Conservation (phyloP, 768 basidiomycete species). For the Kwoniella heveanensis region DNA sequence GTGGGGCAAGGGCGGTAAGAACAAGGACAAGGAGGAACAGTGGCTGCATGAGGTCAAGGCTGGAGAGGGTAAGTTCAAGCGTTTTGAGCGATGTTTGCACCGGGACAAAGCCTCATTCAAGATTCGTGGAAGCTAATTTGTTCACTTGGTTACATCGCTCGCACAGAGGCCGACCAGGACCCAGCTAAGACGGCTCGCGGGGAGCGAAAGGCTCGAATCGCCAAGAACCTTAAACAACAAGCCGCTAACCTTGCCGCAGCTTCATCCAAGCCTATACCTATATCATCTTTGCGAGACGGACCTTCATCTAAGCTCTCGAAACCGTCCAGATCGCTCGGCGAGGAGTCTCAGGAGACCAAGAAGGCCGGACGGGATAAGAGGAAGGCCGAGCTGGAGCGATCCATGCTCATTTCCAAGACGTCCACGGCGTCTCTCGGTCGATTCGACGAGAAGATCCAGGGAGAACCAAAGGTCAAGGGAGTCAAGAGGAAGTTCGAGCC, state of each 20-base stretch:
- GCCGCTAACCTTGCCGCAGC: conserved; percentile 67
- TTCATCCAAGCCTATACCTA: conserved; percentile 26
- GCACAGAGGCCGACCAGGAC: conserved; percentile 73
- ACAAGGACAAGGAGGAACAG: conserved; percentile 78
- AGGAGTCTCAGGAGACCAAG: conserved; percentile 29
- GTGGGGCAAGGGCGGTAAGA: conserved; percentile 84
- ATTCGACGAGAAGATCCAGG: conserved; percentile 86
- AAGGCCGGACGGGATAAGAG: conserved; percentile 59
- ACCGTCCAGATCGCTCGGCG: conserved; percentile 8
- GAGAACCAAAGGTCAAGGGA: conserved; percentile 81
- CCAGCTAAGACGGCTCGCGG: conserved; percentile 73
- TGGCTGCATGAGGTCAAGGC: conserved; percentile 90
- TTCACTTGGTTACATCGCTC: not conserved
- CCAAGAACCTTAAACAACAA: conserved; percentile 81
- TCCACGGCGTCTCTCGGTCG: conserved; percentile 93
- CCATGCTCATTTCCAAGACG: conserved; percentile 71
- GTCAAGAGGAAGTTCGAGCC: conserved; percentile 96
- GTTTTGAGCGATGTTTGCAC: no score
- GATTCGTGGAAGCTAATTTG: no score
- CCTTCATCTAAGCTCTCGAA: conserved; percentile 18
- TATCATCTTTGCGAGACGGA: not conserved
- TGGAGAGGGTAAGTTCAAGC: conserved; percentile 67
- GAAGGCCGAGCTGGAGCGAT: conserved; percentile 73
- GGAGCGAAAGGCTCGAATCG: conserved; percentile 76
- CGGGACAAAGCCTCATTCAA: no score